A percentile compares a stretch with the other conserved stretches of the same genome.
These are phyloP conservation scores for Pseudotsuga menziesii DNA, from an alignment of 75 land plant species.

Conservation along the genomic window DNA sequence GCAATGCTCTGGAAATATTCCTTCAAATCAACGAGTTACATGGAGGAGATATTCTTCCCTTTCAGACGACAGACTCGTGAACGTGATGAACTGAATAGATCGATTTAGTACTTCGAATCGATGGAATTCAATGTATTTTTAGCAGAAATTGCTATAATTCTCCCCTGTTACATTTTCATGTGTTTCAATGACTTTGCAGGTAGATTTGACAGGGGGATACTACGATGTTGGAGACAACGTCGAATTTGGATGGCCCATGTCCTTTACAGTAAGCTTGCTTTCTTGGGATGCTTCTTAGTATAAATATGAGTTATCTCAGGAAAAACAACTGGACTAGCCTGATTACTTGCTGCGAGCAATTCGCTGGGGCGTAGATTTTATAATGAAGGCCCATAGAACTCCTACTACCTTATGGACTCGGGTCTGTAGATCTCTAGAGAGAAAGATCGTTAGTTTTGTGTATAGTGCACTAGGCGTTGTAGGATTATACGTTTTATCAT, in stretches of 20 bases:
- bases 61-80: constrained; percentile 22
- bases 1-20: constrained; percentile 40
- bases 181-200: constrained; percentile 3
- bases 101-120: too few species aligned
- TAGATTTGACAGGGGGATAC: constrained; percentile 32
- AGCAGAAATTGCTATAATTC: not conserved
- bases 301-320: not conserved
- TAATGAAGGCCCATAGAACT: constrained; percentile 14
- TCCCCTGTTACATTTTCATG: not conserved
- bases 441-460: too few species aligned
- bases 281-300: constrained; percentile 20
- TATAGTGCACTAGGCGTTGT: too few species aligned
- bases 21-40: constrained; percentile 29
- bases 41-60: constrained; percentile 52
- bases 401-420: constrained; percentile 23
- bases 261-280: constrained; percentile 27
- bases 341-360: constrained; percentile 18
- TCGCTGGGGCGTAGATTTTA: constrained; percentile 29
- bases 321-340: constrained; percentile 11
- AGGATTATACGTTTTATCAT: too few species aligned
- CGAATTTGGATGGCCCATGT: constrained; percentile 35
- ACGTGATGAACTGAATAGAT: too few species aligned
- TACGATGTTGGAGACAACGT: constrained; percentile 48
- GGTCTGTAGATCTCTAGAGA: too few species aligned
- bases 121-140: not conserved